Evolutionary conservation across 331 rosid species (phyloP), one percentile per base, ranked within the genome.

Genomic region (Rosa hybrid): DNA sequence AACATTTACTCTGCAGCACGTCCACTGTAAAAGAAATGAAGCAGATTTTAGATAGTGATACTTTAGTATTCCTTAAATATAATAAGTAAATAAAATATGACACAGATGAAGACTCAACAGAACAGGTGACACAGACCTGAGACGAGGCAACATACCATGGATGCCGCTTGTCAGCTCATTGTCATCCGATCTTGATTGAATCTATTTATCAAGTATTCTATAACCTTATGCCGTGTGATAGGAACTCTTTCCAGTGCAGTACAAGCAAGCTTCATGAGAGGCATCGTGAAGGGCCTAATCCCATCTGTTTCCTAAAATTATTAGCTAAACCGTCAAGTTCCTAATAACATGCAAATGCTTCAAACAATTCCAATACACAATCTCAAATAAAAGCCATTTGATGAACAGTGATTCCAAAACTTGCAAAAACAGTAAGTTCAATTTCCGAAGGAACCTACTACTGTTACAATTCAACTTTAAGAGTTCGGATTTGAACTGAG

Each of bases 171-270:
- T 93, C 78, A 95, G 83, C 72, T 72, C 90, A 81, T 82, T 78
- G 82, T 93, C 97, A 54, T 84, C 87, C 0, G 99, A 85, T 93
- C 99, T 85, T 90, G 93, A 86, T 88, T 85, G 79, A 93, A 93
- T 84, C 90, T 96, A 87, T 54, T 89, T 85, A 91, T 79, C 91
- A 96, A 88, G 76, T 86, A 71, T 75, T 90, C 98, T 77, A 91
- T 87, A 79, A 96, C 79, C 87, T 88, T 93, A 25, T 89, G 78
- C 80, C 97, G 85, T 11, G 96, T 96, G 78, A 93, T 86, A 57
- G 99, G 98, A 81, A 95, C 96, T 88, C 99, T 86, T 87, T 93
- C 99, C 83, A 90, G 63, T 53, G 98, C 97, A 14, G 98, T 91
- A 82, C 98, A 96, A 54, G 99, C 98, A 83, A 93, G 93, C 84